Percentiles rank a stretch among this genome's conserved stretches.
phyloP scores from a whole-genome alignment of 352 stramenopile genomes.

The Aphanomyces invadans region DNA sequence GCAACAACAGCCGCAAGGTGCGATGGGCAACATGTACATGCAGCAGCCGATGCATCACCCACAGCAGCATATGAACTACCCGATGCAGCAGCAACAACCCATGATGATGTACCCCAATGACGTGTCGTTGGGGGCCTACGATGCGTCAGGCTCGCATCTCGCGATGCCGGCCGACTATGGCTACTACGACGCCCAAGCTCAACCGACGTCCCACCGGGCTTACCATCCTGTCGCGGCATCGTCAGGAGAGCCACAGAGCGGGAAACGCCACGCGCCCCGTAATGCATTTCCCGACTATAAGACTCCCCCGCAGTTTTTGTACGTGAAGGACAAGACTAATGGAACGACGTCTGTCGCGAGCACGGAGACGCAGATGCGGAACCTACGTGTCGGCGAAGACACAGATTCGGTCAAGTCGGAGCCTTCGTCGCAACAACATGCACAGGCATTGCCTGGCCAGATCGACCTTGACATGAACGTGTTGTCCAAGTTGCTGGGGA shows the following conservation, averaged over 20 bases:
- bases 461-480: conserved; percentile 63
- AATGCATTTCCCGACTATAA: conserved; percentile 44
- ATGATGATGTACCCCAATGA: conserved; percentile 20
- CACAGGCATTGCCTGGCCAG: too few species aligned
- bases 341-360: background rate
- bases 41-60: conserved; percentile 14
- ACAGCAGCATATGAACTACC: conserved; percentile 9
- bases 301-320: conserved; percentile 52
- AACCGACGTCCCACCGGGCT: background rate
- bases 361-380: conserved; percentile 8
- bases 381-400: background rate
- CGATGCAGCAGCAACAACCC: conserved; percentile 4
- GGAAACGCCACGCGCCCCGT: conserved; percentile 40
- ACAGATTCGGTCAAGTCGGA: background rate
- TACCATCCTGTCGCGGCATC: too few species aligned
- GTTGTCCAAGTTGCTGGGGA: conserved; percentile 67
- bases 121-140: background rate
- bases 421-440: background rate
- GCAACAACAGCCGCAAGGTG: background rate
- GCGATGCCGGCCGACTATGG: background rate
- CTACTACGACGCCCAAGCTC: background rate
- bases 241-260: background rate
- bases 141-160: background rate
- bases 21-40: conserved; percentile 11
- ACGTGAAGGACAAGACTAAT: conserved; percentile 31